These are phyloP conservation scores for Pistacia integerrima DNA, from an alignment of 345 rosid species.

Conservation along the genomic window DNA sequence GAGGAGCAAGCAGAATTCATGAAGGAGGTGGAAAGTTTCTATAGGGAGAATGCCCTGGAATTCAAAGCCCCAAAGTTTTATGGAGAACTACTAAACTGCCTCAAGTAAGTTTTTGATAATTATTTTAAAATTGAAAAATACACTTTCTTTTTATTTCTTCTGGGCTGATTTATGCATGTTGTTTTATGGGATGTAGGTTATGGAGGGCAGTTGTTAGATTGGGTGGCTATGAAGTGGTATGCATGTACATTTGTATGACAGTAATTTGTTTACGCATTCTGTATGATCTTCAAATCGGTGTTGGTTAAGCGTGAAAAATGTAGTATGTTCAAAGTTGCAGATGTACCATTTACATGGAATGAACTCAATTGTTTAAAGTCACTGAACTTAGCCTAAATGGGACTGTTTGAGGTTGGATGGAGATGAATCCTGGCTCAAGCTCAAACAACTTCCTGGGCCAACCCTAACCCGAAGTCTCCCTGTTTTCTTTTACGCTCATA, in stretches of 20 bases:
- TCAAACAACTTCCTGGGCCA: background rate
- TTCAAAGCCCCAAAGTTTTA: slow-evolving; percentile 82
- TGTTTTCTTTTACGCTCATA: background rate
- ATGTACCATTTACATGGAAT: background rate
- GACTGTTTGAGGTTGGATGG: background rate
- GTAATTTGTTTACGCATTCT: slow-evolving; percentile 20
- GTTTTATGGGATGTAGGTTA: slow-evolving; percentile 50
- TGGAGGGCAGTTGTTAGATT: slow-evolving; percentile 77
- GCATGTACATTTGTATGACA: slow-evolving; percentile 24
- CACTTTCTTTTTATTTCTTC: slow-evolving; percentile 3
- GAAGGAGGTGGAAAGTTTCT: slow-evolving; percentile 70
- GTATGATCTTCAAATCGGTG: background rate
- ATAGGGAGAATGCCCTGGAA: slow-evolving; percentile 57
- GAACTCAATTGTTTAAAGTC: background rate
- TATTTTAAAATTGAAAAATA: slow-evolving; percentile 17
- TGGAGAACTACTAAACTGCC: slow-evolving; percentile 69
- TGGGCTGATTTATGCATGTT: slow-evolving; percentile 23
- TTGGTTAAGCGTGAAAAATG: background rate
- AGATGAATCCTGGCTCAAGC: background rate
- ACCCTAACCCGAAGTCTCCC: background rate
- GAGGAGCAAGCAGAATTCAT: slow-evolving; percentile 67
- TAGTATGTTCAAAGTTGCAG: background rate
- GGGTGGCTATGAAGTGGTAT: slow-evolving; percentile 94
- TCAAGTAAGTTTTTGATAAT: slow-evolving; percentile 55
- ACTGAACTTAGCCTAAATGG: background rate